A percentile compares a stretch with the other conserved stretches of the same genome.
phyloP scores from a whole-genome alignment of 148 eudicot genomes.

The Vaccinium vitisidaea region DNA sequence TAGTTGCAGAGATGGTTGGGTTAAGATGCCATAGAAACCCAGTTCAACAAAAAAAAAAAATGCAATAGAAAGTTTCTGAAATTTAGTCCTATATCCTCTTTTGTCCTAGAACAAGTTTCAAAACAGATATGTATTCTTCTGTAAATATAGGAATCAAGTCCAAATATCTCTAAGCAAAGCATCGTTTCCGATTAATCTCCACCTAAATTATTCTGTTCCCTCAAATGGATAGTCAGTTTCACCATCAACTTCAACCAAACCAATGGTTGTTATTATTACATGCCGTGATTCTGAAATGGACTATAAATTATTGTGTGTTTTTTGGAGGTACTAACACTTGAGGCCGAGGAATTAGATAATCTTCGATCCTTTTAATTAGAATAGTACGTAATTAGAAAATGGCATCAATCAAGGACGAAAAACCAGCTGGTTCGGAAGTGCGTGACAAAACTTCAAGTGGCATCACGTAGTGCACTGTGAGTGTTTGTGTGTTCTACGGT shows the following conservation, averaged over 20 bases:
- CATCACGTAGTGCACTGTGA: no score
- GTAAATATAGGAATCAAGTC: slow-evolving; percentile 1
- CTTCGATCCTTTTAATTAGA: background rate
- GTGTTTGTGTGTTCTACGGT: no score
- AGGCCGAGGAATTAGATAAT: background rate
- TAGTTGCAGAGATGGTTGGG: background rate
- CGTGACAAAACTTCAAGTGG: slow-evolving; percentile 19
- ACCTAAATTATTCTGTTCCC: slow-evolving; percentile 6
- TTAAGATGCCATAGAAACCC: no score
- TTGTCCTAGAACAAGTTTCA: background rate
- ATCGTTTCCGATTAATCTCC: background rate
- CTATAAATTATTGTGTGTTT: slow-evolving; percentile 6
- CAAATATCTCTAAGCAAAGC: background rate
- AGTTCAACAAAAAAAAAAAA: no score
- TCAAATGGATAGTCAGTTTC: background rate
- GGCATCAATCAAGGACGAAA: slow-evolving; percentile 38
- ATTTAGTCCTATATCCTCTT: background rate
- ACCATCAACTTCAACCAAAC: background rate
- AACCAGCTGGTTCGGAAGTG: slow-evolving; percentile 30
- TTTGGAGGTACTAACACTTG: background rate
- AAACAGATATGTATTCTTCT: background rate
- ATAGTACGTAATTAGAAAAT: slow-evolving; percentile 18
- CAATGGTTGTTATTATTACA: background rate
- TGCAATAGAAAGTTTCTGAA: background rate
- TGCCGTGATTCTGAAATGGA: background rate